Evolutionary conservation across 345 rosid species (phyloP).

Genomic region (Excoecaria agallocha): DNA sequence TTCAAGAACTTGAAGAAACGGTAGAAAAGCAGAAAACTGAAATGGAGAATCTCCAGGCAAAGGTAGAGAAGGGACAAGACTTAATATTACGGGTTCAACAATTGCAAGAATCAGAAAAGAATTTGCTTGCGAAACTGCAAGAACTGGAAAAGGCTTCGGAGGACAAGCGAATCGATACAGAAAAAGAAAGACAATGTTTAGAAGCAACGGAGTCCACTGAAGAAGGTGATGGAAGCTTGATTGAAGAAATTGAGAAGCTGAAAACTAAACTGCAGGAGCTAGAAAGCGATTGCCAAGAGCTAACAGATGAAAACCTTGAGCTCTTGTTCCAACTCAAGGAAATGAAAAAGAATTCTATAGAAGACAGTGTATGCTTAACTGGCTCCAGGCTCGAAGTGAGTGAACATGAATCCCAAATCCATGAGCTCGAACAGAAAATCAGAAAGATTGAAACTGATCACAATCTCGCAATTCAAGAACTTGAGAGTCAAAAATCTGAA

Average conservation of each 20-base stretch:
- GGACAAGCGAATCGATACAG: not conserved
- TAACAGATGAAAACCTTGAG: slow-evolving; percentile 61
- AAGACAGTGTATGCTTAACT: not conserved
- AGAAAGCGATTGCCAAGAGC: slow-evolving; percentile 57
- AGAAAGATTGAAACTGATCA: slow-evolving; percentile 27
- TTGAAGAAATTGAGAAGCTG: slow-evolving; percentile 38
- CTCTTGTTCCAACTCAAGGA: slow-evolving; percentile 46
- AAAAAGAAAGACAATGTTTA: slow-evolving; percentile 15
- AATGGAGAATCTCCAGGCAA: slow-evolving; percentile 31
- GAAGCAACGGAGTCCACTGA: slow-evolving; percentile 14
- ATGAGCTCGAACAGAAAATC: slow-evolving; percentile 32
- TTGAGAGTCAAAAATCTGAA: slow-evolving; percentile 33
- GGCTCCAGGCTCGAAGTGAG: slow-evolving; percentile 12
- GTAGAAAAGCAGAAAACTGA: slow-evolving; percentile 49
- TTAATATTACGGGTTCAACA: slow-evolving; percentile 26
- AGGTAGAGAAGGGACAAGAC: slow-evolving; percentile 29
- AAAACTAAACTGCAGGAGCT: slow-evolving; percentile 49
- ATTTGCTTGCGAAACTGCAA: slow-evolving; percentile 33
- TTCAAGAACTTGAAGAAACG: slow-evolving; percentile 54
- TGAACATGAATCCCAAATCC: slow-evolving; percentile 18
- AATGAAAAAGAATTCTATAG: slow-evolving; percentile 20
- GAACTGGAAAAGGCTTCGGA: slow-evolving; percentile 36
- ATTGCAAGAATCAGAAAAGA: slow-evolving; percentile 38
- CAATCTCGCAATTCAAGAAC: slow-evolving; percentile 26
- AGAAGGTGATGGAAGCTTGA: slow-evolving; percentile 17